A percentile compares a stretch with the other conserved stretches of the same genome.
phyloP scores from a whole-genome alignment of 352 stramenopile genomes.

The Globisporangium nagaii region DNA sequence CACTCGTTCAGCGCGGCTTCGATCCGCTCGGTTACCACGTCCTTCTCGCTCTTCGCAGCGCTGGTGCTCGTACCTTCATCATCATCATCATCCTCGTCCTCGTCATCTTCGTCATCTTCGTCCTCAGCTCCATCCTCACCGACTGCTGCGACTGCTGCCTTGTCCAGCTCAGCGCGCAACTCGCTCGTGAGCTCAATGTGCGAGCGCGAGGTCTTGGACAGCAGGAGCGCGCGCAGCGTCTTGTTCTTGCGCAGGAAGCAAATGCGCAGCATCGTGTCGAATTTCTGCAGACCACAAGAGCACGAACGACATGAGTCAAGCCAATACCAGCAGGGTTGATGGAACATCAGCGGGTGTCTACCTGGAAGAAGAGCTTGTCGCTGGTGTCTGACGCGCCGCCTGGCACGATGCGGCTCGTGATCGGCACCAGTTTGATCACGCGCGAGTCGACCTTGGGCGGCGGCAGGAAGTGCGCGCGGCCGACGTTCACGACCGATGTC shows the following conservation, averaged over 20 bases:
- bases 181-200: conserved; percentile 22
- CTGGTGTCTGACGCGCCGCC: neutral
- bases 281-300: no score
- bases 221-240: conserved; percentile 67
- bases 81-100: neutral
- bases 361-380: conserved; percentile 51
- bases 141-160: neutral
- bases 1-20: conserved; percentile 42
- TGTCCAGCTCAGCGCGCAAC: conserved; percentile 11
- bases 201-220: conserved; percentile 51
- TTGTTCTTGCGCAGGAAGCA: conserved; percentile 86
- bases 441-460: conserved; percentile 81
- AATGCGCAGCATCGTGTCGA: conserved; percentile 68
- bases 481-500: conserved; percentile 50
- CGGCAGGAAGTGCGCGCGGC: conserved; percentile 59
- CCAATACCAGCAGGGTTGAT: neutral
- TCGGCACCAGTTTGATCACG: conserved; percentile 65
- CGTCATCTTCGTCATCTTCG: neutral
- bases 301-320: neutral
- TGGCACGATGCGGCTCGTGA: conserved; percentile 14
- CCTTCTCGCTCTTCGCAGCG: conserved; percentile 12
- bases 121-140: no score
- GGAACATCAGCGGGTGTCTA: conserved; percentile 4
- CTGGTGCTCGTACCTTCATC: neutral
- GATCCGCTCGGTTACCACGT: conserved; percentile 32